A percentile compares a stretch with the other conserved stretches of the same genome.
phyloP scores from a whole-genome alignment of 2,329 filamentous ascomycete genomes.

The Pseudogymnoascus sp. region DNA sequence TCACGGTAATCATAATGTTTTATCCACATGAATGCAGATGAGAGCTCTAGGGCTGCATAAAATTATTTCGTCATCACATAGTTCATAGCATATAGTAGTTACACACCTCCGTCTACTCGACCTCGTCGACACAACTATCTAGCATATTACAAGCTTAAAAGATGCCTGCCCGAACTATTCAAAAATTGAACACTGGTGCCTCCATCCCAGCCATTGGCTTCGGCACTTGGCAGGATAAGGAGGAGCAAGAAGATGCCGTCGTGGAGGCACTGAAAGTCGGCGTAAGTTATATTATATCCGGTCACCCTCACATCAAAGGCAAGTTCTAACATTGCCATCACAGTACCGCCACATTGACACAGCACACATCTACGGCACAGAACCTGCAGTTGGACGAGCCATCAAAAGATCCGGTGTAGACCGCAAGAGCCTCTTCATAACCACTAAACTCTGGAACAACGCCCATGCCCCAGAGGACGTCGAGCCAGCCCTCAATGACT shows the following conservation, averaged over 20 bases:
- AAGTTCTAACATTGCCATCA: neutral
- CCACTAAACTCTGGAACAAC: constrained; percentile 55
- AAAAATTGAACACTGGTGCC: constrained; percentile 35
- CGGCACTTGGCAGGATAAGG: constrained; percentile 36
- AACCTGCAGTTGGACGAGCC: constrained; percentile 35
- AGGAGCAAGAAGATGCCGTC: constrained; percentile 36
- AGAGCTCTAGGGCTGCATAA: neutral
- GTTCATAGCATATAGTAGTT: neutral
- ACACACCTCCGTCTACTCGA: neutral
- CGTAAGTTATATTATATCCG: neutral
- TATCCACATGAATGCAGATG: neutral
- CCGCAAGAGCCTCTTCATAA: constrained; percentile 38
- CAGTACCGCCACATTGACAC: constrained; percentile 39
- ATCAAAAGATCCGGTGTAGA: constrained; percentile 33
- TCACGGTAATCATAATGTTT: neutral
- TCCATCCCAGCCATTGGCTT: constrained; percentile 35
- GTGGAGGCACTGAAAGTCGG: constrained; percentile 37
- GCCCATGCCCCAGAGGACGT: constrained; percentile 29
- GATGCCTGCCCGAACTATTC: constrained; percentile 17
- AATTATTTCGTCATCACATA: neutral
- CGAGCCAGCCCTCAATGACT: constrained; percentile 26
- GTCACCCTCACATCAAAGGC: neutral
- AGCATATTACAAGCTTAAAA: neutral
- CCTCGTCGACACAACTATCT: neutral
- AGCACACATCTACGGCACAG: constrained; percentile 38